Conservation (phyloP, 108 stramenopile genomes). For the Mayamaea pseudoterrestris region DNA sequence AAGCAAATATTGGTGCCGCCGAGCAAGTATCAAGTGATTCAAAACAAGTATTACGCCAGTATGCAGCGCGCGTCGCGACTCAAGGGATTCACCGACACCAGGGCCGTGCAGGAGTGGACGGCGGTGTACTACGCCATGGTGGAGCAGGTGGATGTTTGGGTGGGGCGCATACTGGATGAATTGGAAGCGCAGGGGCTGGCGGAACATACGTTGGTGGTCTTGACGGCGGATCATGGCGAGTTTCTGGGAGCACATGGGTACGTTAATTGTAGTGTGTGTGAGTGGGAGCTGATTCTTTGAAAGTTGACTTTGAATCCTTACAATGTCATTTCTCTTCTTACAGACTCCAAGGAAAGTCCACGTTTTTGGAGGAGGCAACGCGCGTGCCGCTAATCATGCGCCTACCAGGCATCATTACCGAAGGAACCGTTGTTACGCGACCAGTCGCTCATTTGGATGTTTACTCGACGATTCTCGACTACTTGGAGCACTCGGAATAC, state of each 20-base stretch:
- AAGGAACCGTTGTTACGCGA: slow-evolving; percentile 7
- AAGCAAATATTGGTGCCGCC: slow-evolving; percentile 5
- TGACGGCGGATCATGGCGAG: slow-evolving; percentile 11
- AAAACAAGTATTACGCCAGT: not conserved
- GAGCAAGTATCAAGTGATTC: slow-evolving; percentile 1
- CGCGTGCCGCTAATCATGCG: slow-evolving; percentile 11
- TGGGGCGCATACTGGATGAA: slow-evolving; percentile 4
- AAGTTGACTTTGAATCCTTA: too few species aligned
- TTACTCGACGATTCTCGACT: slow-evolving; percentile 8
- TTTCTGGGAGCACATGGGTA: too few species aligned
- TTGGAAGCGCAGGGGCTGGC: slow-evolving; percentile 6
- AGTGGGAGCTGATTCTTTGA: too few species aligned
- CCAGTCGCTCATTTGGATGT: slow-evolving; percentile 10
- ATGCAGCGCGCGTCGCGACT: not conserved
- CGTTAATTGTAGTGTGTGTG: too few species aligned
- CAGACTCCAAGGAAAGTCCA: slow-evolving; percentile 7
- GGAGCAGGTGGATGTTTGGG: slow-evolving; percentile 9
- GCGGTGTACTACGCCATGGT: slow-evolving; percentile 15
- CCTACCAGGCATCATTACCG: slow-evolving; percentile 7
- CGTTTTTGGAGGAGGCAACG: slow-evolving; percentile 14
- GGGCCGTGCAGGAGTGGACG: slow-evolving; percentile 9
- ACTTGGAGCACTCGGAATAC: not conserved
- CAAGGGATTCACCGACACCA: not conserved
- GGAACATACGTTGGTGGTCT: slow-evolving; percentile 7
- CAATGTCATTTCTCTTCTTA: too few species aligned